phyloP scores from a whole-genome alignment of 2,329 filamentous ascomycete species.

The Aphanocladium album region DNA sequence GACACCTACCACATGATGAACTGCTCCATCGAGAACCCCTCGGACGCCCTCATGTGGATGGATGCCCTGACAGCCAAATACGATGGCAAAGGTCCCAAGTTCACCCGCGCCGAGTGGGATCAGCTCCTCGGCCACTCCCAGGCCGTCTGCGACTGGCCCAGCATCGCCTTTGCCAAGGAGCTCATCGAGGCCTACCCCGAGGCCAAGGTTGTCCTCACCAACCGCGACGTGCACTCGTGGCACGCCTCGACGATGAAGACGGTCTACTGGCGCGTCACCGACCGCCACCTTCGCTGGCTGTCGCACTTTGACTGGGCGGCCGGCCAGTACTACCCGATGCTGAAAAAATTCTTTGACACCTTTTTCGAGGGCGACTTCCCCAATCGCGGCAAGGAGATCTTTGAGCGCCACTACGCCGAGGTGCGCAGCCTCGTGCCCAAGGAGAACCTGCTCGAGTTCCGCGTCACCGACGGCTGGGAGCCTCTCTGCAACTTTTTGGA shows the following conservation, averaged over 20 bases:
- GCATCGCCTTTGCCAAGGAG: slow-evolving; percentile 63
- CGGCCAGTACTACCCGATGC: slow-evolving; percentile 64
- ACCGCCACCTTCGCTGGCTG: slow-evolving; percentile 46
- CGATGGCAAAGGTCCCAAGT: slow-evolving; percentile 33
- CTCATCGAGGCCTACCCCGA: slow-evolving; percentile 67
- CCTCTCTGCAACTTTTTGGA: slow-evolving; percentile 32
- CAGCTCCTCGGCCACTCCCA: slow-evolving; percentile 61
- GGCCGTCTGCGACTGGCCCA: slow-evolving; percentile 65
- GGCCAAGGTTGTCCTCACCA: slow-evolving; percentile 65
- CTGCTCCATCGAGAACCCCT: slow-evolving; percentile 55
- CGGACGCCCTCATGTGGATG: slow-evolving; percentile 63
- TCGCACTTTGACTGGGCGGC: slow-evolving; percentile 54
- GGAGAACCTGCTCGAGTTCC: slow-evolving; percentile 30
- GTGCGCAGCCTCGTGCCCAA: slow-evolving; percentile 27
- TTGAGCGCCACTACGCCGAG: slow-evolving; percentile 36
- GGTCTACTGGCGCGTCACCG: slow-evolving; percentile 61
- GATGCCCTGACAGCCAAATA: slow-evolving; percentile 57
- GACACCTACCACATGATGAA: slow-evolving; percentile 73
- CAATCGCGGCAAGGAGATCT: slow-evolving; percentile 59
- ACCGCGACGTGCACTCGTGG: slow-evolving; percentile 61
- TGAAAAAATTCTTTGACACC: slow-evolving; percentile 62
- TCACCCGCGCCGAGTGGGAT: slow-evolving; percentile 64
- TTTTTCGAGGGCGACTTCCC: slow-evolving; percentile 66
- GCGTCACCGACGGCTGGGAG: slow-evolving; percentile 32
- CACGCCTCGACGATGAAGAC: slow-evolving; percentile 59